Evolutionary conservation across 768 basidiomycete genomes (phyloP).

Genomic region (Tremella yokohamensis): DNA sequence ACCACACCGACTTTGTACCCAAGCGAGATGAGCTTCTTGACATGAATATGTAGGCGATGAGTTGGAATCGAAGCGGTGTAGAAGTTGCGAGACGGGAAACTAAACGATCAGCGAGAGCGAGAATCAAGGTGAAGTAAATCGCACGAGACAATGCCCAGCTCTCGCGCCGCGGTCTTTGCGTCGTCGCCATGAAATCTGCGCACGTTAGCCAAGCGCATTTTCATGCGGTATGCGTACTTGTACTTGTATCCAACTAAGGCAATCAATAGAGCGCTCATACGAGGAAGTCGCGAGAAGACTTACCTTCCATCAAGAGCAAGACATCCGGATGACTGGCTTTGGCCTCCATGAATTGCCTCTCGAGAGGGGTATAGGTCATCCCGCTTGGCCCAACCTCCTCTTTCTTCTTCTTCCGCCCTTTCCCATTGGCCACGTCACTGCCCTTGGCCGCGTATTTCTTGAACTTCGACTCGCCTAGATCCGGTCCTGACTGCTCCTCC

Average conservation of each 20-base stretch:
- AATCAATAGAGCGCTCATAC: neutral
- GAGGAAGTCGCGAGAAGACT: neutral
- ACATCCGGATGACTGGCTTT: constrained; percentile 48
- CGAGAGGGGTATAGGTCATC: constrained; percentile 49
- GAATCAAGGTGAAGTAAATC: neutral
- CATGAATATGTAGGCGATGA: constrained; percentile 50
- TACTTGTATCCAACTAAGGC: constrained; percentile 52
- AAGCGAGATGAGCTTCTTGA: constrained; percentile 51
- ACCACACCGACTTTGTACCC: constrained; percentile 52
- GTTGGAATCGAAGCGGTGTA: constrained; percentile 50
- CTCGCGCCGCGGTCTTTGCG: constrained; percentile 49
- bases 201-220: constrained; percentile 13
- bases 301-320: constrained; percentile 48
- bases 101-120: constrained; percentile 11
- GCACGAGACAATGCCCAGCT: constrained; percentile 49
- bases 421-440: constrained; percentile 11
- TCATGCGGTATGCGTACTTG: constrained; percentile 24
- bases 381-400: constrained; percentile 50
- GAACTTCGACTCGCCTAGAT: too few species aligned
- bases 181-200: constrained; percentile 51
- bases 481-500: constrained; percentile 23
- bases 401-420: constrained; percentile 38
- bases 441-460: constrained; percentile 36
- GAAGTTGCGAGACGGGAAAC: constrained; percentile 50
- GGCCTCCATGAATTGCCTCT: constrained; percentile 51